Conservation (phyloP, 257 asterid species). For the Mentha longifolia region DNA sequence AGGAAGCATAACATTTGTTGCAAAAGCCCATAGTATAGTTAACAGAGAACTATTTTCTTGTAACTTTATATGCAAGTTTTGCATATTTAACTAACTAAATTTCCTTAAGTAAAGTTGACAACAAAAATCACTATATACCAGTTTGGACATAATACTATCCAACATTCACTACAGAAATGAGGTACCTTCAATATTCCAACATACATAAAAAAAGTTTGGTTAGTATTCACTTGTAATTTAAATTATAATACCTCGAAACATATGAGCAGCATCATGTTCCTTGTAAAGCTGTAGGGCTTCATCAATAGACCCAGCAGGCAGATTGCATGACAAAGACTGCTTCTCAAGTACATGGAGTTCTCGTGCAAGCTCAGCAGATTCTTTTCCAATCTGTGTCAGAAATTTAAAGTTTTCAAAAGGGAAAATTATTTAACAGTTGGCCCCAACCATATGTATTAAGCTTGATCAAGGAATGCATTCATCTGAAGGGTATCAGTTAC, state of each 20-base stretch:
- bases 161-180: neutral
- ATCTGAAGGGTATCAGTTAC: conserved; percentile 43
- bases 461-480: conserved; percentile 5
- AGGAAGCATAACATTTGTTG: neutral
- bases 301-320: conserved; percentile 53
- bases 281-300: conserved; percentile 62
- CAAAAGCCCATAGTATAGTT: neutral
- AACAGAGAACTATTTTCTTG: neutral
- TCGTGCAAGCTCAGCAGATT: conserved; percentile 58
- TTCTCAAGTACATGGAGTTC: conserved; percentile 56
- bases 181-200: neutral
- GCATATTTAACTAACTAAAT: neutral
- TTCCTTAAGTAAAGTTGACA: neutral
- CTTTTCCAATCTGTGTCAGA: conserved; percentile 60
- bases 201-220: neutral
- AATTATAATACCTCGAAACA: conserved; percentile 55
- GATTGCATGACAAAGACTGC: conserved; percentile 53
- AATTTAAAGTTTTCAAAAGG: conserved; percentile 26
- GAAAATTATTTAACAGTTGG: neutral
- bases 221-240: neutral
- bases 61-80: neutral
- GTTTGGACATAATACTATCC: neutral
- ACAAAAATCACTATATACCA: neutral
- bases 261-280: conserved; percentile 40
- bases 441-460: neutral